Evolutionary conservation across 306 rosid genomes (phyloP).

Genomic region (Castanea sativa): DNA sequence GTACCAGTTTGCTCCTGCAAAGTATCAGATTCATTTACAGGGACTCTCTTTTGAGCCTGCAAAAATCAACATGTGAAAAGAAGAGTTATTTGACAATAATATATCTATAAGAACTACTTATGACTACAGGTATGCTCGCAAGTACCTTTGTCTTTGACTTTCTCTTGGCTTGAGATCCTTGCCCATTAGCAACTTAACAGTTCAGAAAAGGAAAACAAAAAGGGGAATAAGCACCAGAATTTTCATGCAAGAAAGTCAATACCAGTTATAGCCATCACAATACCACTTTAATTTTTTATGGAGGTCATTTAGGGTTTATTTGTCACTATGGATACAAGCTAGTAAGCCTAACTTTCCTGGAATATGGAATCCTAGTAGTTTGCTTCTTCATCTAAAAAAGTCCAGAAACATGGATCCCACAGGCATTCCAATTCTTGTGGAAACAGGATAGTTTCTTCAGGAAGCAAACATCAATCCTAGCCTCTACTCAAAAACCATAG

Average conservation of each 20-base stretch:
- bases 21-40: constrained; percentile 32
- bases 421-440: neutral
- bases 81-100: constrained; percentile 5
- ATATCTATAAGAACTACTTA: constrained; percentile 1
- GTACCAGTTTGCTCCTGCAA: constrained; percentile 40
- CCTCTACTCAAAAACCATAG: neutral
- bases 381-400: neutral
- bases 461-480: neutral
- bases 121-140: constrained; percentile 11
- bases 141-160: constrained; percentile 71
- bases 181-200: constrained; percentile 70
- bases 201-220: constrained; percentile 22
- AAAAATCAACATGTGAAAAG: constrained; percentile 20
- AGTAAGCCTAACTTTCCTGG: neutral
- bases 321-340: neutral
- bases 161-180: constrained; percentile 77
- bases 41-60: constrained; percentile 53
- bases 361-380: neutral
- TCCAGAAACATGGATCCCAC: neutral
- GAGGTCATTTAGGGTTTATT: neutral
- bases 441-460: neutral
- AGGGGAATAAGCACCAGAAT: constrained; percentile 29
- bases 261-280: neutral
- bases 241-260: neutral
- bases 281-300: neutral